These are phyloP conservation scores for Penicillium sp. DNA, from an alignment of 2,329 filamentous ascomycete genomes.

Conservation along the genomic window DNA sequence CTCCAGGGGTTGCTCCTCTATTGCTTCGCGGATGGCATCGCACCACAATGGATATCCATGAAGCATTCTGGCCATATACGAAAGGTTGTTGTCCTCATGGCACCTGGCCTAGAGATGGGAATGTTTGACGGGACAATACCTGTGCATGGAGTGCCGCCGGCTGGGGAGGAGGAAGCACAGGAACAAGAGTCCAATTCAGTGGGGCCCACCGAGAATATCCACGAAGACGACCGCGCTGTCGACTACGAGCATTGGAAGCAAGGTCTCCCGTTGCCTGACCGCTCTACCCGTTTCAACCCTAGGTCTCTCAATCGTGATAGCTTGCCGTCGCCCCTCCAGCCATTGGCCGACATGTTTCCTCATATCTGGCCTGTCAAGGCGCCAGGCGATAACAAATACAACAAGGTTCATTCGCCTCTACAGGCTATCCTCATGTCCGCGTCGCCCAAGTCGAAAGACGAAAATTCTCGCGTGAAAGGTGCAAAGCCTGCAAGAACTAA, in stretches of 20 bases:
- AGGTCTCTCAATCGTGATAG: slow-evolving; percentile 28
- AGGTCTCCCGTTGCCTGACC: slow-evolving; percentile 35
- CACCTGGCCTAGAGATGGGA: slow-evolving; percentile 82
- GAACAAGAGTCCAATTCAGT: slow-evolving; percentile 13
- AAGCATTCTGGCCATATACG: slow-evolving; percentile 54
- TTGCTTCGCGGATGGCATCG: slow-evolving; percentile 57
- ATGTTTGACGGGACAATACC: slow-evolving; percentile 70
- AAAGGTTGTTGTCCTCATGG: slow-evolving; percentile 85
- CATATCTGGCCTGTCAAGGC: slow-evolving; percentile 87
- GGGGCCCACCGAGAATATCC: slow-evolving; percentile 18
- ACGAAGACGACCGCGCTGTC: slow-evolving; percentile 21
- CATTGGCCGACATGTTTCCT: slow-evolving; percentile 76
- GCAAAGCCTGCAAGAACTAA: slow-evolving; percentile 61
- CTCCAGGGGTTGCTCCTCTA: slow-evolving; percentile 58
- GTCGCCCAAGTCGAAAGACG: slow-evolving; percentile 64
- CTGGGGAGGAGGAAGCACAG: slow-evolving; percentile 6
- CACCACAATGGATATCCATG: slow-evolving; percentile 62
- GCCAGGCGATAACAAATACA: slow-evolving; percentile 77
- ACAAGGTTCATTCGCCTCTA: slow-evolving; percentile 80
- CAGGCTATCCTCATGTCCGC: slow-evolving; percentile 77
- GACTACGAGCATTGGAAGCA: slow-evolving; percentile 42
- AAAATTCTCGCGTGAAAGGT: slow-evolving; percentile 48
- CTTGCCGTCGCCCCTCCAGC: slow-evolving; percentile 54
- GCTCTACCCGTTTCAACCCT: slow-evolving; percentile 35
- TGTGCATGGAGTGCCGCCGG: slow-evolving; percentile 32